A percentile compares a stretch with the other conserved stretches of the same genome.
Evolutionary conservation across 768 basidiomycete genomes (phyloP).

Genomic region (Calocera cornea): DNA sequence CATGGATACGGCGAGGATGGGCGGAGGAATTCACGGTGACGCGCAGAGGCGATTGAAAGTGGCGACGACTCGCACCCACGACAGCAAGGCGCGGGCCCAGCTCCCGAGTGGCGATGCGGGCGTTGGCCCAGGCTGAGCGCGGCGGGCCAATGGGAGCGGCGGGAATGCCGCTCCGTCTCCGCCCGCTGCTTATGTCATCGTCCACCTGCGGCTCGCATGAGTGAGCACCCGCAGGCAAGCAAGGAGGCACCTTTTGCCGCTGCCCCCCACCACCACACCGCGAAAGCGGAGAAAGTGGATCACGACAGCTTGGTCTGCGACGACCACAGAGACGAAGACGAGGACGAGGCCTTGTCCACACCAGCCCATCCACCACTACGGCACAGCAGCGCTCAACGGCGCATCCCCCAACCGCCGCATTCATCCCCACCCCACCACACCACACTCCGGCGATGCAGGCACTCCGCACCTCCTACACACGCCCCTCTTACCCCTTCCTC

Average conservation of each 20-base stretch:
- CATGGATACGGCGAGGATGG: not conserved
- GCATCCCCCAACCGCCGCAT: too few species aligned
- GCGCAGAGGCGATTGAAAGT: not conserved
- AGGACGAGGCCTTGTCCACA: too few species aligned
- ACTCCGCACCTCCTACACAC: not conserved
- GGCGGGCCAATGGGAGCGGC: not conserved
- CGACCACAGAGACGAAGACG: too few species aligned
- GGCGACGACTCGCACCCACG: not conserved
- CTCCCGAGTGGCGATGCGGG: too few species aligned
- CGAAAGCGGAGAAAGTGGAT: too few species aligned
- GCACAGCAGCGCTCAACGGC: not conserved
- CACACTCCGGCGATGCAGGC: not conserved
- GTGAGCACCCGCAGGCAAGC: too few species aligned
- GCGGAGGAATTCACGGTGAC: not conserved
- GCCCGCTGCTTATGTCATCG: not conserved
- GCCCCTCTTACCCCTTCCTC: not conserved
- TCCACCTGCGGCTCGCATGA: not conserved
- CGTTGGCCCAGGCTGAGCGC: too few species aligned
- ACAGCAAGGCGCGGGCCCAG: too few species aligned
- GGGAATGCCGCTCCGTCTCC: not conserved
- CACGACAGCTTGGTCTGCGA: too few species aligned
- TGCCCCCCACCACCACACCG: too few species aligned
- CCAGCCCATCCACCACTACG: not conserved
- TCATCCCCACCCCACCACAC: too few species aligned
- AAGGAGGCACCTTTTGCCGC: too few species aligned